Evolutionary conservation across 2,329 filamentous ascomycete genomes (phyloP), one percentile per base, ranked within the genome.

Genomic region (Endoconidiophora laricicola): DNA sequence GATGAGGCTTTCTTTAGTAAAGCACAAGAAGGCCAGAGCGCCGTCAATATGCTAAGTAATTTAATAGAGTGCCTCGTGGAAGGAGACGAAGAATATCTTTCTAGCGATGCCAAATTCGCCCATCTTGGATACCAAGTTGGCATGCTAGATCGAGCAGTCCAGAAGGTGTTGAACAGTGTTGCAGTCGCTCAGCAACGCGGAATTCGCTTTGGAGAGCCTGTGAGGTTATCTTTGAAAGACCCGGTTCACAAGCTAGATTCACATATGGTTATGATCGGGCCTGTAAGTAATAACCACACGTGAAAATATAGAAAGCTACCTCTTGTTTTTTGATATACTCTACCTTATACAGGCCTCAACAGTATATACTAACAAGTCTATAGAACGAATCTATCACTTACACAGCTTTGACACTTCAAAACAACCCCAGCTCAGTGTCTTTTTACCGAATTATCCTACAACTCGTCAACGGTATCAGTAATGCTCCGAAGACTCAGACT

Each of bases 141-240:
- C 9, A 73, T 78, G 50, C 64, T 86, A 14, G 68, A 70, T 0
- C 61, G 62, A 2, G 77, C 79, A 58, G 76, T 79, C 7, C 70
- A 69, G n/a, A 63, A 63, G 6, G 70, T 86, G 2, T 84, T 86
- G 57, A 63, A 74, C 49, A 70, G 79, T 52, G 78, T 87, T 60
- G 78, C 85, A 54, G 75, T 81, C 62, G 75, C 80, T 5, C 74
- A 86, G 63, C 71, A 76, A 58, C 68, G 79, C 49, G 81, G 78
- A 50, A 80, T 87, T 9, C 67, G 79, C 4, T 80, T 86, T 57
- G 80, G 80, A 3, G 70, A 71, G 29, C 65, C 72, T 3, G 65
- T 70, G 3, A 67, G 63, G 46, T 57, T 79, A 4, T 63, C 65
- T 1, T 53, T 73, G 7, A 65, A 65, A 0, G 58, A 59, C 54